These are phyloP conservation scores for Alternaria sp. DNA, from an alignment of 2,329 filamentous ascomycete genomes.

Conservation along the genomic window DNA sequence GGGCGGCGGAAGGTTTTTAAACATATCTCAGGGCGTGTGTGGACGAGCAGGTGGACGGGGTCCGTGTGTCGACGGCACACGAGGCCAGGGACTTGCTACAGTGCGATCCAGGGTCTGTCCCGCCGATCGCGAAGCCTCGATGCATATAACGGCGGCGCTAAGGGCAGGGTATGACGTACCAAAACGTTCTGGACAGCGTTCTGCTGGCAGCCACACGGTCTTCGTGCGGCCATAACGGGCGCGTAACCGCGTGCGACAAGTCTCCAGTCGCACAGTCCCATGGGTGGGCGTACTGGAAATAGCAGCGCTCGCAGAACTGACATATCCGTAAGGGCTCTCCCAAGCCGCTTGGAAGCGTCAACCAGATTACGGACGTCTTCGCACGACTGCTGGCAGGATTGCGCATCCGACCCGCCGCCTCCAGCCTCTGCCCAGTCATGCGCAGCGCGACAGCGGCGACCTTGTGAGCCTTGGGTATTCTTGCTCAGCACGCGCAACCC, in stretches of 20 bases:
- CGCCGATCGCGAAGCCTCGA: conserved; percentile 35
- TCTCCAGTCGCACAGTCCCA: conserved; percentile 5
- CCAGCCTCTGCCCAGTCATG: conserved; percentile 8
- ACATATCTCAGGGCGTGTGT: conserved; percentile 6
- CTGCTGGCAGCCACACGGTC: conserved; percentile 11
- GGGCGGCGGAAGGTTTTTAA: conserved; percentile 27
- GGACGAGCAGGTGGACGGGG: conserved; percentile 29
- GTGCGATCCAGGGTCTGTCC: conserved; percentile 22
- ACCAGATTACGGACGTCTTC: background rate
- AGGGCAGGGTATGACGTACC: conserved; percentile 27
- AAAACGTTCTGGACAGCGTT: conserved; percentile 27
- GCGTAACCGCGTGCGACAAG: conserved; percentile 15
- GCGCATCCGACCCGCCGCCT: conserved; percentile 11
- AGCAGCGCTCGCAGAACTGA: conserved; percentile 10
- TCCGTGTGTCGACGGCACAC: conserved; percentile 14
- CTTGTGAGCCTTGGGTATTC: conserved; percentile 9
- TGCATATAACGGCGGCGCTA: conserved; percentile 27
- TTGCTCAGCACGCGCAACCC: conserved; percentile 32
- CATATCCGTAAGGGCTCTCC: conserved; percentile 5
- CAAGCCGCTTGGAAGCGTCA: background rate
- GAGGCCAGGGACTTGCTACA: conserved; percentile 1
- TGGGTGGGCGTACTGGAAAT: conserved; percentile 11
- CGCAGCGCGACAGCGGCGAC: conserved; percentile 14
- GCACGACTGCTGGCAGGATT: background rate
- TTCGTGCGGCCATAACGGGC: conserved; percentile 14